A percentile compares a stretch with the other conserved stretches of the same genome.
These are phyloP conservation scores for Carex myosuroides DNA, from an alignment of 176 grass and related monocot genomes.

Conservation along the genomic window DNA sequence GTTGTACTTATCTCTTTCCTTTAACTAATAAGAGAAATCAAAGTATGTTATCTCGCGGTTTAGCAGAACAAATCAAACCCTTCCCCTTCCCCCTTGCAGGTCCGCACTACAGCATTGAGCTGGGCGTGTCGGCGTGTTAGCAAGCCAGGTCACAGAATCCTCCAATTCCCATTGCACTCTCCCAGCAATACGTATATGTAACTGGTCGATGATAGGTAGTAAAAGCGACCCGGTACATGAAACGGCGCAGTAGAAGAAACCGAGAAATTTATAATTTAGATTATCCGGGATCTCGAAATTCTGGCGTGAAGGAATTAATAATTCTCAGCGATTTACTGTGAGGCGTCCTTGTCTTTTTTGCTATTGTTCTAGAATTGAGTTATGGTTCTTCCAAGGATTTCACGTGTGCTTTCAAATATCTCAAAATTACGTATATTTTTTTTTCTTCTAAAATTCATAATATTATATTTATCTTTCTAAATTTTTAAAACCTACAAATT, in stretches of 20 bases:
- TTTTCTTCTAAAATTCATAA: too few relatives aligned
- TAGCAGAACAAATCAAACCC: background rate
- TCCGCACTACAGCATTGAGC: background rate
- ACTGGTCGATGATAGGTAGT: background rate
- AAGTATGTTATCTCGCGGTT: background rate
- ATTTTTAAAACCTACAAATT: too few relatives aligned
- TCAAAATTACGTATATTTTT: too few relatives aligned
- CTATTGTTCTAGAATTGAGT: too few relatives aligned
- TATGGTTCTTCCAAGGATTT: too few relatives aligned
- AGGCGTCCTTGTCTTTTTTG: too few relatives aligned
- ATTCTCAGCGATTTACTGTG: background rate
- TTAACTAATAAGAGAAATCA: too few relatives aligned
- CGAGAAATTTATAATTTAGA: background rate
- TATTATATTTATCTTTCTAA: too few relatives aligned
- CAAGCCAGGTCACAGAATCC: background rate
- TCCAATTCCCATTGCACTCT: background rate
- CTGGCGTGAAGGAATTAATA: background rate
- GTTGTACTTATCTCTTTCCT: too few relatives aligned
- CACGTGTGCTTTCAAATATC: too few relatives aligned
- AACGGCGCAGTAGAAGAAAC: background rate
- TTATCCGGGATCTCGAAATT: background rate
- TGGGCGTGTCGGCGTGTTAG: background rate
- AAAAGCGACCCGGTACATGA: background rate
- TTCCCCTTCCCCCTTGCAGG: background rate
- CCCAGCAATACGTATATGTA: background rate